Base-by-base conservation (phyloP, 371 early-diverging fungal genomes). In the Smittium mucronatum region DNA sequence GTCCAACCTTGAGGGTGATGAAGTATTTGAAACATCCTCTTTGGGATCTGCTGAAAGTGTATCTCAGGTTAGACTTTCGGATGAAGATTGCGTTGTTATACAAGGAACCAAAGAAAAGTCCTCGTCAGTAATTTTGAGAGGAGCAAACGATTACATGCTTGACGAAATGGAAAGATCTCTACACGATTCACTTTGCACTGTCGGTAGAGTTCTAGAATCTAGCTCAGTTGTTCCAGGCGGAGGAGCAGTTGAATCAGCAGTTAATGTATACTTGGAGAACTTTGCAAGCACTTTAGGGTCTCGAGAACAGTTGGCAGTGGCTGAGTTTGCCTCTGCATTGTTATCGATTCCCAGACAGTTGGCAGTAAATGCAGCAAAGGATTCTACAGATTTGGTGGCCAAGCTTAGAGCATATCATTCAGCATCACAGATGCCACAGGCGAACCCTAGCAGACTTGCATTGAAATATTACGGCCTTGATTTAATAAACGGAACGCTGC, bases 81-180 rank as follows among this genome's bases (percentile, higher is more conserved):
- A 99, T 76, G 97, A 98, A 78, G 98, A 99, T 74, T 95, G 96
- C 79, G 97, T 98, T 69, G 81, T 99, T 63, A 84, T 99, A 75
- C 92, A 92, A 80, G 98, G 96, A 28, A 93, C 96, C 70, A 93
- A 92, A 84, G 86, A 88, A 68, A 93, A 93, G 76, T 90, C 88
- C 21, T 84, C 91, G 0, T 95, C 97, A 33, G 87, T 99, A 72
- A 93, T 99, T 71, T 86, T 99, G 70, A 93, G 99, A 74, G 99
- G 99, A 64, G 97, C 99, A 57, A 98, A 97, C 78, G 99, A 99
- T 78, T 95, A 89, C 75, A 95, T 92, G 73, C 80, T 99, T 72
- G 99, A 99, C 74, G 99, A 99, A 84, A 99, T 99, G 97, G 98
- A 99, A 79, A 87, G 99, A 72, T 91, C 96, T 33, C 74, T 99